Evolutionary conservation across 2,329 filamentous ascomycete genomes (phyloP).

Genomic region (Nemania diffusa): DNA sequence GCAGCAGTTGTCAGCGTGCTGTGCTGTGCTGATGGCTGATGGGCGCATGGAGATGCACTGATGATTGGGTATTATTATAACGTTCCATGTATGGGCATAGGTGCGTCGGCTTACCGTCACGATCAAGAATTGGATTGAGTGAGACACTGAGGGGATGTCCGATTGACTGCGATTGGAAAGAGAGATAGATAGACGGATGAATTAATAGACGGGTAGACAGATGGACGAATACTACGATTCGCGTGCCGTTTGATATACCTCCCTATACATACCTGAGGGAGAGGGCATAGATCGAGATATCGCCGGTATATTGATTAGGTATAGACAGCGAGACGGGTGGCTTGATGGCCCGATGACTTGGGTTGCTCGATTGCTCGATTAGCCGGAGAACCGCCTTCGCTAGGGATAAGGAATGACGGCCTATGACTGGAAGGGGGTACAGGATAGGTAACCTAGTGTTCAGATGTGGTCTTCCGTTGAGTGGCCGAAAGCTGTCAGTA

Average conservation of each 20-base stretch:
- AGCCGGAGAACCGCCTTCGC: too few species aligned
- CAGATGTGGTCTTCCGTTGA: conserved; percentile 34
- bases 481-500: conserved; percentile 41
- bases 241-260: background rate
- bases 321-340: background rate
- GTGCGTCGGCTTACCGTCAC: conserved; percentile 20
- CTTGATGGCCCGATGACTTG: background rate
- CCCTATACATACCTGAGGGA: background rate
- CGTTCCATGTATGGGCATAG: conserved; percentile 17
- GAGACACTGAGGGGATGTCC: conserved; percentile 13
- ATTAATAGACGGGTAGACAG: background rate
- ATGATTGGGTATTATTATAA: conserved; percentile 29
- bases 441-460: conserved; percentile 28
- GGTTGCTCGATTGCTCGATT: too few species aligned
- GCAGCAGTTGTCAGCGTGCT: conserved; percentile 3
- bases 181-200: background rate
- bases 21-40: conserved; percentile 15
- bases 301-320: too few species aligned
- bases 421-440: conserved; percentile 13
- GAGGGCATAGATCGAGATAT: background rate
- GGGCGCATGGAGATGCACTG: conserved; percentile 25
- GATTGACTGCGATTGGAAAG: conserved; percentile 1
- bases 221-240: background rate
- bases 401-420: conserved; percentile 5
- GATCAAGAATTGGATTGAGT: conserved; percentile 10